phyloP scores from a whole-genome alignment of 2,329 filamentous ascomycete species.

The Pseudogymnoascus destructans region DNA sequence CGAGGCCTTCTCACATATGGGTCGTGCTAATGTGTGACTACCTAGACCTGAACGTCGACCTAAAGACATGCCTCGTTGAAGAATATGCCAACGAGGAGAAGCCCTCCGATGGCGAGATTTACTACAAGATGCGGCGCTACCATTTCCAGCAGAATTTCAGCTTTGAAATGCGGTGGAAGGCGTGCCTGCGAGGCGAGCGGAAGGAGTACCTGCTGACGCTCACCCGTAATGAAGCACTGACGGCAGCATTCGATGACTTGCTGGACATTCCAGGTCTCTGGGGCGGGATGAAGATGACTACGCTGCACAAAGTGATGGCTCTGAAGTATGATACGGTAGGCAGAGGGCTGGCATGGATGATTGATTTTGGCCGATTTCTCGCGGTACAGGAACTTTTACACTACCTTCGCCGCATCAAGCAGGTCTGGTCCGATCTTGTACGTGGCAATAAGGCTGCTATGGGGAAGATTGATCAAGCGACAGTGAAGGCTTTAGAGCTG shows the following conservation, averaged over 20 bases:
- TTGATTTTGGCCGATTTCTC: background rate
- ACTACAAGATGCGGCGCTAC: background rate
- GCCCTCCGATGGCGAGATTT: slow-evolving; percentile 11
- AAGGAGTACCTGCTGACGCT: background rate
- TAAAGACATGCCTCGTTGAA: slow-evolving; percentile 20
- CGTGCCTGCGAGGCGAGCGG: background rate
- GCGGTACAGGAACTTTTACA: background rate
- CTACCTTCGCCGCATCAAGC: background rate
- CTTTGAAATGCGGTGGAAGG: background rate
- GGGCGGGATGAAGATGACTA: slow-evolving; percentile 14
- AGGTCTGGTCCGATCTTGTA: background rate
- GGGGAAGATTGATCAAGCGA: background rate
- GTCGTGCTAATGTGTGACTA: too few species aligned
- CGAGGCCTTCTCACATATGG: background rate
- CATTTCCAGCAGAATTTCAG: background rate
- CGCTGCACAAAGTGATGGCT: background rate
- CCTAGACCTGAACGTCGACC: slow-evolving; percentile 20
- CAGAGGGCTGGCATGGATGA: background rate
- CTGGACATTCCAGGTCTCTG: slow-evolving; percentile 14
- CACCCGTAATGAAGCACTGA: slow-evolving; percentile 10
- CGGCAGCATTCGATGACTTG: slow-evolving; percentile 12
- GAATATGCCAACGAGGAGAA: slow-evolving; percentile 24
- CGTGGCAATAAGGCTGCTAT: background rate
- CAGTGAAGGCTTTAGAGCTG: background rate
- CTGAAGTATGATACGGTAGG: background rate